Conservation (phyloP, 2,329 filamentous ascomycete species). For the Periconia digitata region DNA sequence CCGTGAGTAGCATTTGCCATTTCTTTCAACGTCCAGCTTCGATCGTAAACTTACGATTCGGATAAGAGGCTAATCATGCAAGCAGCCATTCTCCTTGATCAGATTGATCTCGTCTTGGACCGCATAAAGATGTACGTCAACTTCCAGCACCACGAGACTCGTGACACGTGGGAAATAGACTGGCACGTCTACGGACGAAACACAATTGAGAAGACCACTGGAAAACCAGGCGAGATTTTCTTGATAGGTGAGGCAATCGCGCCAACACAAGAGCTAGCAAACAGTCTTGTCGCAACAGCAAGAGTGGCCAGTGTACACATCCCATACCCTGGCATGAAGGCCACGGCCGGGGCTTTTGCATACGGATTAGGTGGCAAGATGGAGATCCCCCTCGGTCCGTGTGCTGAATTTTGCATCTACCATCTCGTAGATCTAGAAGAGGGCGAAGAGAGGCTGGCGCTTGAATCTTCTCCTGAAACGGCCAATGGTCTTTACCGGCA, state of each 20-base stretch:
- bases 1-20: conserved; percentile 15
- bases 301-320: conserved; percentile 47
- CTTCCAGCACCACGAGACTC: conserved; percentile 11
- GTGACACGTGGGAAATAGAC: conserved; percentile 41
- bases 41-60: not conserved
- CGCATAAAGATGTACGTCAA: conserved; percentile 14
- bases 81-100: conserved; percentile 26
- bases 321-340: conserved; percentile 54
- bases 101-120: conserved; percentile 15
- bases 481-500: conserved; percentile 14
- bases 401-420: conserved; percentile 41
- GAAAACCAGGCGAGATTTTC: conserved; percentile 46
- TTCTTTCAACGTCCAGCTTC: not conserved
- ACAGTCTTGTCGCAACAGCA: conserved; percentile 45
- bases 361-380: conserved; percentile 46
- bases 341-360: conserved; percentile 56
- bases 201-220: conserved; percentile 30
- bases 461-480: not conserved
- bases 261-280: conserved; percentile 49
- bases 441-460: conserved; percentile 19
- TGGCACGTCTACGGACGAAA: conserved; percentile 53
- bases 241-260: conserved; percentile 53
- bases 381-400: conserved; percentile 43
- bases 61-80: not conserved
- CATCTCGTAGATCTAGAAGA: conserved; percentile 51